Percentiles rank a stretch among this genome's conserved stretches.
These are phyloP conservation scores for Aspergillus arachidicola DNA, from an alignment of 2,329 filamentous ascomycete species.

Conservation along the genomic window DNA sequence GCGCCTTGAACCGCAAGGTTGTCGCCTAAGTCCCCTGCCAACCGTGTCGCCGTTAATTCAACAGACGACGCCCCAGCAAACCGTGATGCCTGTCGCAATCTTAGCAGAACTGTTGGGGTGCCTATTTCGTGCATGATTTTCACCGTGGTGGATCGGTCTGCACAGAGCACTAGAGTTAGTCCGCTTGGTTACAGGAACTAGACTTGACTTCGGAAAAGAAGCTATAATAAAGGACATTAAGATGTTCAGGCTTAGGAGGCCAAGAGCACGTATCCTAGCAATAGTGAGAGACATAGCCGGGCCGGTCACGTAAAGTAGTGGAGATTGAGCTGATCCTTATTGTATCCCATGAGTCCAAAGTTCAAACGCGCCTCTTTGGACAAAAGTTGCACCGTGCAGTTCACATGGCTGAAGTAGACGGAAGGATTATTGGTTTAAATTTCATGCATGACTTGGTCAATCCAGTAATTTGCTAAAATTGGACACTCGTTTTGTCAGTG, in stretches of 20 bases:
- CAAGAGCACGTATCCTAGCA: not conserved
- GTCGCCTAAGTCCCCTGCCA: not conserved
- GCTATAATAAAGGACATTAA: not conserved
- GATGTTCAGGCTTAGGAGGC: not conserved
- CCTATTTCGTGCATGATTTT: slow-evolving; percentile 9
- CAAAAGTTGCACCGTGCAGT: slow-evolving; percentile 1
- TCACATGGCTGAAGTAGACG: not conserved
- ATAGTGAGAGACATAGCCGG: not conserved
- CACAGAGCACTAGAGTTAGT: not conserved
- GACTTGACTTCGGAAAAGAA: not conserved
- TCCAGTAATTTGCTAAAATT: not conserved
- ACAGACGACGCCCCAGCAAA: not conserved
- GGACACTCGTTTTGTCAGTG: not conserved
- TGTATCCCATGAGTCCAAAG: slow-evolving; percentile 1
- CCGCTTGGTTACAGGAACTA: not conserved
- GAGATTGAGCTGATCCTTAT: slow-evolving; percentile 2
- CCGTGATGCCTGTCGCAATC: slow-evolving; percentile 13
- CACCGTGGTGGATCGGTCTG: slow-evolving; percentile 5
- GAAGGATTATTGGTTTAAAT: not conserved
- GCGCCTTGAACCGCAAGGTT: not conserved
- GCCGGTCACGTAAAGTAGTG: not conserved
- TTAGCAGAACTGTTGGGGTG: slow-evolving; percentile 12
- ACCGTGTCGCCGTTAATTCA: not conserved
- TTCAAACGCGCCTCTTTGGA: not conserved
- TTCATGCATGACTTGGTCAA: not conserved